Evolutionary conservation across 148 eudicot genomes (phyloP), one percentile per base, ranked within the genome.

Genomic region (Rhododendron ferrugineum): DNA sequence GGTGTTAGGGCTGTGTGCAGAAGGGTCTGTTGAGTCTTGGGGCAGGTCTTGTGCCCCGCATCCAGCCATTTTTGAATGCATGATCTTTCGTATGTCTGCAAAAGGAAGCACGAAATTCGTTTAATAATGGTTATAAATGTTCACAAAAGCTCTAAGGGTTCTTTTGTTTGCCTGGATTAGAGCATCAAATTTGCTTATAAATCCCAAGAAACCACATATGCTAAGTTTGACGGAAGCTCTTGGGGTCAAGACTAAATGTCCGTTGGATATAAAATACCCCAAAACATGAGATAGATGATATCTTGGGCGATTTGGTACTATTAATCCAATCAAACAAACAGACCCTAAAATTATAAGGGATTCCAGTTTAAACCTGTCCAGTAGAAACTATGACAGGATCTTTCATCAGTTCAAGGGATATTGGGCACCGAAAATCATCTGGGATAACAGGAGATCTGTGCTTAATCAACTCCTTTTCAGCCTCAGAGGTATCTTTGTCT

Each of bases 361-460:
- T 30, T 70, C 40, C 37, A 30, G 75, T 30, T 13, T 70, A 30
- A 14, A 95, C 99, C 97, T 96, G 99, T 74, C 99, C 99, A 47
- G 98, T 93, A 83, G 99, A 96, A 83, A 96, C 99, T 86, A 96
- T 96, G 81, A 96, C 99, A 11, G 99, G 99, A 92, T 96, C 99
- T 81, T 62, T 93, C 97, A 96, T 96, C 87, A 96, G 79, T 91
- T 96, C 99, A 68, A 96, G 89, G 74, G 99, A 96, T 62, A 96
- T 92, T 62, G 99, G 99, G 86, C 99, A 96, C 37, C 98, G 97
- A 70, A 96, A 96, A 86, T 95, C 99, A 90, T 95, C 98, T n/a
- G 98, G 99, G 85, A 96, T 93, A 82, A 88, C 84, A 66, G 88
- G 88, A 85, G 88, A 85, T 79, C 88, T 93, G 5, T 88, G 89